phyloP scores from a whole-genome alignment of 164 flowering plant genomes.

The Liquidambar formosana region DNA sequence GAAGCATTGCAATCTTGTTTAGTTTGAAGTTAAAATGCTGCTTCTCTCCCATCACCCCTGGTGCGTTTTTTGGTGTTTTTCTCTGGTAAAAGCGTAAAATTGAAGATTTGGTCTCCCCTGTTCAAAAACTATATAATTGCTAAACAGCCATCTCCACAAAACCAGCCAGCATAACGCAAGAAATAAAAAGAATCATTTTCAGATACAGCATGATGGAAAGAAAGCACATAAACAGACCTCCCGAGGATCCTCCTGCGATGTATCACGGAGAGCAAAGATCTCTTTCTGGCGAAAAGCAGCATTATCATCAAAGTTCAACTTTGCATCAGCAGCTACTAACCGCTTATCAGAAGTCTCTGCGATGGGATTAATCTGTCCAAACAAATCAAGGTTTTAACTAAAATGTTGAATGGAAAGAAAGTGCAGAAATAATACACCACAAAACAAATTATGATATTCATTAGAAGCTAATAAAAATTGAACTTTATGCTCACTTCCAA shows the following conservation, averaged over 20 bases:
- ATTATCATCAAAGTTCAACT: constrained; percentile 98
- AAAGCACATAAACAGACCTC: constrained; percentile 57
- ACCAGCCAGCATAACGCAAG: background rate
- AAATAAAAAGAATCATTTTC: background rate
- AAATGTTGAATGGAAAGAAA: background rate
- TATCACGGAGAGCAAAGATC: constrained; percentile 86
- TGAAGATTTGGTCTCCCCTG: background rate
- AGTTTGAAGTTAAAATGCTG: too few relatives aligned
- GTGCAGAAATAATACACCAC: background rate
- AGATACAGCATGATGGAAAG: background rate
- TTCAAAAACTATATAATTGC: background rate
- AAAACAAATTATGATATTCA: background rate
- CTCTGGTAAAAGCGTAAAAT: background rate
- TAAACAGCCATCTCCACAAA: background rate
- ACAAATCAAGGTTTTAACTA: background rate
- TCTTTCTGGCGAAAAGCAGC: constrained; percentile 92
- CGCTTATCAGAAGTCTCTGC: constrained; percentile 91
- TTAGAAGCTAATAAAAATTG: background rate
- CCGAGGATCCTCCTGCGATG: constrained; percentile 98
- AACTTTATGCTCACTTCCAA: constrained; percentile 69
- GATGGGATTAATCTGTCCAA: constrained; percentile 82
- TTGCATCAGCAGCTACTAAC: constrained; percentile 98
- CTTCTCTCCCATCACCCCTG: too few relatives aligned
- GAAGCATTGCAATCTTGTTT: background rate
- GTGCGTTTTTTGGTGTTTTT: too few relatives aligned